These are phyloP conservation scores for Aureobasidium leucospermi DNA, from an alignment of 2,329 filamentous ascomycete genomes.

Conservation along the genomic window DNA sequence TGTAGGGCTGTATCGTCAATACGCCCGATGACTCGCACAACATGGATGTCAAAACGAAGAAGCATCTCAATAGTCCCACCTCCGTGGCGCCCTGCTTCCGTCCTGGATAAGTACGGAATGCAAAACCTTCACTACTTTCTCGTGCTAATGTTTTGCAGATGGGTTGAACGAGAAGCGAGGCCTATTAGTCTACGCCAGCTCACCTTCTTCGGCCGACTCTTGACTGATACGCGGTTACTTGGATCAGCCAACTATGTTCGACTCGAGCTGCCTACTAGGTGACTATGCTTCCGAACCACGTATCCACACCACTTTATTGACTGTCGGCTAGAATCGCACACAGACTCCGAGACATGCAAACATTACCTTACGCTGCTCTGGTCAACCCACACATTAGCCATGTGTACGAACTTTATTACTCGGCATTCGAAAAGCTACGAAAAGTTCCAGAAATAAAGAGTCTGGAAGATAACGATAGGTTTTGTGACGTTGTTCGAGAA, in stretches of 20 bases:
- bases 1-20: constrained; percentile 1
- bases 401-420: constrained; percentile 95
- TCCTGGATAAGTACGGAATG: constrained; percentile 50
- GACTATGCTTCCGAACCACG: constrained; percentile 17
- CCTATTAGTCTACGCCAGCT: constrained; percentile 96
- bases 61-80: constrained; percentile 32
- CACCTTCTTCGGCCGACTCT: constrained; percentile 90
- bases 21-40: constrained; percentile 6
- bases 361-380: constrained; percentile 88
- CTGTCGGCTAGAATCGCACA: constrained; percentile 63
- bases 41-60: constrained; percentile 7
- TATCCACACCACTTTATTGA: background rate
- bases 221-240: constrained; percentile 82
- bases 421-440: constrained; percentile 87
- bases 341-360: constrained; percentile 94
- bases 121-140: background rate
- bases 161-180: constrained; percentile 84
- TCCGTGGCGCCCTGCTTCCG: constrained; percentile 51
- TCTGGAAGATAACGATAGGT: constrained; percentile 79
- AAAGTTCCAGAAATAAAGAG: constrained; percentile 76
- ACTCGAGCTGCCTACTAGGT: constrained; percentile 83
- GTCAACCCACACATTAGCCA: constrained; percentile 91
- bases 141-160: constrained; percentile 47
- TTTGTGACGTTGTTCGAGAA: constrained; percentile 72
- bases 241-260: constrained; percentile 97